Evolutionary conservation across 345 rosid genomes (phyloP), one percentile per base, ranked within the genome.

Genomic region (Geranium brycei): DNA sequence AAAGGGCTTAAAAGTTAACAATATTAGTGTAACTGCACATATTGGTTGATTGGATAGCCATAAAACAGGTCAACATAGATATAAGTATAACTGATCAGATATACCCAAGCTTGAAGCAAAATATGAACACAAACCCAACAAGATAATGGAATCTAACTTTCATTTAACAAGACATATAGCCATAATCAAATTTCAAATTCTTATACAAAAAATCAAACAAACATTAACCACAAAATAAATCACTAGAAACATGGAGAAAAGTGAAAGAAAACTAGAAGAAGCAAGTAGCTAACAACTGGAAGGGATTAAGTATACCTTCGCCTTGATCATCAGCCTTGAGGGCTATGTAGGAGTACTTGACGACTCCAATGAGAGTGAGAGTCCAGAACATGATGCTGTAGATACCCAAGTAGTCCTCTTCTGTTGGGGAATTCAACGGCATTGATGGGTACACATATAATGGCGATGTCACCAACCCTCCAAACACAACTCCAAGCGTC

Each of bases 391-490:
- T 84, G 68, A 87, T 83, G 61, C 83, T 76, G 70, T 69, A 84
- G 15, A 84, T 76, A n/a, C 87, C 92, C 70, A 82, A 73, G 65
- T 81, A 87, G 66, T 82, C 87, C 18, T 78, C 79, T 65, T 84
- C 85, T 0, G 84, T 82, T 1, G 88, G 87, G 63, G 85, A 80
- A 31, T 64, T 80, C 61, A 86, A 66, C 0, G 72, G 84, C 87
- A 86, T 82, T 51, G 86, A 84, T 6, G 87, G 89, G 35, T 84
- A 84, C 13, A 84, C 87, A 41, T 87, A 87, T 0, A 81, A 61
- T 5, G 93, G 87, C 5, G 89, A 87, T 19, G 89, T 87, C 16
- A 84, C 93, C 11, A 87, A 79, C n/a, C 89, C 87, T 58, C 92
- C 89, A 71, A 84, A 87, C 13, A 84, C 92, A 5, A 87, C 85